Base-by-base conservation (phyloP, 2,329 filamentous ascomycete species). In the Xylariaceae sp. region DNA sequence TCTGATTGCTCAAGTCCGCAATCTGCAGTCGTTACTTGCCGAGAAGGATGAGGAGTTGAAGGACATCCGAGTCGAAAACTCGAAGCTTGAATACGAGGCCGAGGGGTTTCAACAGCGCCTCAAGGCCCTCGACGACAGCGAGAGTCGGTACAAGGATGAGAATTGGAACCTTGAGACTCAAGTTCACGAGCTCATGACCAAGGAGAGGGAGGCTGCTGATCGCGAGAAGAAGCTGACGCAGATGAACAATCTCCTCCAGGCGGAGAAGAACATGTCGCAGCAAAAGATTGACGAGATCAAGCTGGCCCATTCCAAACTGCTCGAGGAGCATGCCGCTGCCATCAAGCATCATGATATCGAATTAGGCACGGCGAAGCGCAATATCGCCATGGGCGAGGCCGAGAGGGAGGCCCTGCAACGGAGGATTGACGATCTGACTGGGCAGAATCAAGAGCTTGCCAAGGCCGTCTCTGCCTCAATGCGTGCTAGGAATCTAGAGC, bases 101-200 rank as follows among this genome's bases (percentile, higher is more conserved):
- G 89, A 96, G 72, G 85, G 83, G 2, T 84, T 95, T 64, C 83
- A 88, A 56, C 90, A 95, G 72, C 86, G 92, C 39, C 79, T 97
- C 64, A 88, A 90, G 70, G 83, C 84, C 5, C 79, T 97, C 47
- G 92, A 97, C 68, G 94, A 99, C 75, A 96, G 89, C 72, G 94
- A 99, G 73, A 89, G 95, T 69, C 88, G 90, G 55, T 96, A 96
- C 77, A 97, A 97, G 76, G 94, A 99, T 70, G 94, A 97, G 74
- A 99, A 97, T 73, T 99, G 94, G 94, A 93, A 89, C 64, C 82
- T 99, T 44, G 94, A 99, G 74, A 96, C 92, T 0, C 90, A 92
- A 68, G 82, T 95, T 18, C 94, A 96, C 69, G 92, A 97, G 64
- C 79, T 93, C 48, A 82, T 89, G 55, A 82, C 88, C 6, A 80